These are phyloP conservation scores for Coemansia sp. DNA, from an alignment of 371 early-diverging fungal species.

Conservation along the genomic window DNA sequence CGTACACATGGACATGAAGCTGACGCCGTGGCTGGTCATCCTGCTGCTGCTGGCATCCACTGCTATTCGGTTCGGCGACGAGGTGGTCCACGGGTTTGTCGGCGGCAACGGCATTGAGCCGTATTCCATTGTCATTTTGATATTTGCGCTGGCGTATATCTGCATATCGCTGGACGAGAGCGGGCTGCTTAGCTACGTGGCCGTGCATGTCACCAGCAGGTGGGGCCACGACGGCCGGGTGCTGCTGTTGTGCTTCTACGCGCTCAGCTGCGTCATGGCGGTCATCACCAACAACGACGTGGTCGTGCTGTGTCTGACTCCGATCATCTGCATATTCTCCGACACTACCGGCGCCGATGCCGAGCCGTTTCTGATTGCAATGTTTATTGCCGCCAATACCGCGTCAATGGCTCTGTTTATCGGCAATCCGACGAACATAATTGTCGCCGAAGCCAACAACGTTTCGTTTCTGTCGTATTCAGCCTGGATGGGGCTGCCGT, in stretches of 20 bases:
- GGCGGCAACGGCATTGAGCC: conserved; percentile 71
- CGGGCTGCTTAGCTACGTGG: conserved; percentile 69
- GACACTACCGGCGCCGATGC: conserved; percentile 62
- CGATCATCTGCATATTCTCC: conserved; percentile 72
- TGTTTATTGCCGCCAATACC: conserved; percentile 71
- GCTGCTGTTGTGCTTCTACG: conserved; percentile 67
- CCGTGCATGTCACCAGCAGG: conserved; percentile 63
- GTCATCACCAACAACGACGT: conserved; percentile 80
- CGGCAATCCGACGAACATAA: conserved; percentile 83
- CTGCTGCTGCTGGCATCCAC: conserved; percentile 61
- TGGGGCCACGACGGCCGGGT: conserved; percentile 60
- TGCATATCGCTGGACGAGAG: conserved; percentile 83
- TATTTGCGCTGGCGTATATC: conserved; percentile 76
- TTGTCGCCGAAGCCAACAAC: conserved; percentile 74
- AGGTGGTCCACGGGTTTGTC: conserved; percentile 61
- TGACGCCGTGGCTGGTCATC: conserved; percentile 66
- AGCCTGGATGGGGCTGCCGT: conserved; percentile 78
- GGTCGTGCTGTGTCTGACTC: conserved; percentile 76
- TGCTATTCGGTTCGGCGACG: conserved; percentile 53
- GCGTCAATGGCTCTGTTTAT: conserved; percentile 82
- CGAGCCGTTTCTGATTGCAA: conserved; percentile 67
- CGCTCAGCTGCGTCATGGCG: conserved; percentile 70
- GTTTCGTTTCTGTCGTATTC: conserved; percentile 73
- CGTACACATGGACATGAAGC: conserved; percentile 61
- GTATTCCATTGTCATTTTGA: conserved; percentile 72